Base-by-base conservation (phyloP, 1,139 yeast species). In the Yamadazyma diddensiae region DNA sequence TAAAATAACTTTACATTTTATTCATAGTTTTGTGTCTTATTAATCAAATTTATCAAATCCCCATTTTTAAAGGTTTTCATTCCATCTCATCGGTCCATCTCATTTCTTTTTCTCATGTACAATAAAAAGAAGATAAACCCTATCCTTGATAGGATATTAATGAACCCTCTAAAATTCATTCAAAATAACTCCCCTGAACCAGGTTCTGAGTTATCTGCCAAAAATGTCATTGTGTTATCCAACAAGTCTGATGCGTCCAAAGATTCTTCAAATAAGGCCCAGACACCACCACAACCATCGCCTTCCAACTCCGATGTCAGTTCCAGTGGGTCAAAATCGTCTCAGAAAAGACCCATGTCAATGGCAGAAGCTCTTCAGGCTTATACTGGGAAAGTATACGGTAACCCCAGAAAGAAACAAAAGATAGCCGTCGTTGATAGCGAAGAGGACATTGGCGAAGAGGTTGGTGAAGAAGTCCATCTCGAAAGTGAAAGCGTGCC, bases 291-390 rank as follows among this genome's bases (percentile, higher is more conserved):
- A 14, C 5, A 8, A 6, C 8, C n/a, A 11, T 19, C 21, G 5
- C 15, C 30, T 6, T 21, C 25, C 9, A 12, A 17, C 7, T 10
- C 28, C 18, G 21, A 14, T 7, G 19, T 11, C 6, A 6, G 21
- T 6, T 13, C 18, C 10, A 14, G 21, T 15, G 15, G 10, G 6
- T 23, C 32, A 5, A 38, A 20, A 14, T 15, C 26, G 7, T 30
- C 33, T 10, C 38, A 37, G 30, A 46, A 45, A 28, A 64, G 67
- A 42, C 77, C 79, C 4, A 65, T 57, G 42, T 69, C 79, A 19
- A 65, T 77, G 73, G 79, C 79, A 3, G 81, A 75, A 49, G 82
- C 82, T 2, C 75, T 77, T 22, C 79, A 80, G 6, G 71, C 74
- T 3, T 77, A 77, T 49, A 69, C 80, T 1, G 80, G 79, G 15